phyloP scores from a whole-genome alignment of 257 asterid species.

The Solanum virginianum region DNA sequence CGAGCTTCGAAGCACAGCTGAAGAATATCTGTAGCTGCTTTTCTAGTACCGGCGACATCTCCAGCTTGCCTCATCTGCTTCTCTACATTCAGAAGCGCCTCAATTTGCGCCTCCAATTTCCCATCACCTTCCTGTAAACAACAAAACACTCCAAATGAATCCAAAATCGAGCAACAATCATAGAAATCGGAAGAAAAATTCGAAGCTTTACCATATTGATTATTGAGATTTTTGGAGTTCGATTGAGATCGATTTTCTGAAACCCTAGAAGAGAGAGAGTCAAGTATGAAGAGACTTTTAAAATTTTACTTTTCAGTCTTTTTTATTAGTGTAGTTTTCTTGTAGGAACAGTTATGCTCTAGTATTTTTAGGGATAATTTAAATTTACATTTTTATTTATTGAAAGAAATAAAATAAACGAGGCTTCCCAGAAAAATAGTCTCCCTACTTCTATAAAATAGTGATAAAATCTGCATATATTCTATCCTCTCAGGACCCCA shows the following conservation, averaged over 20 bases:
- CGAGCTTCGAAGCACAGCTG: slow-evolving; percentile 89
- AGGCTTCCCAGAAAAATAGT: no score
- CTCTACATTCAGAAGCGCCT: slow-evolving; percentile 71
- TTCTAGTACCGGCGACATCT: slow-evolving; percentile 73
- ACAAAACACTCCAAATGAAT: background rate
- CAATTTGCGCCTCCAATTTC: slow-evolving; percentile 64
- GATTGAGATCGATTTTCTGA: slow-evolving; percentile 1
- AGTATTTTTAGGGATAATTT: background rate
- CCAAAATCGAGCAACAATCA: background rate
- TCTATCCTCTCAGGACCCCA: no score
- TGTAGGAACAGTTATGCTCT: background rate
- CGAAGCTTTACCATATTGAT: slow-evolving; percentile 3
- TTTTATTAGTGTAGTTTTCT: background rate
- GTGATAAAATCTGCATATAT: no score
- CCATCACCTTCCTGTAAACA: slow-evolving; percentile 53
- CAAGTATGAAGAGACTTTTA: background rate
- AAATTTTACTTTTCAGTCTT: background rate
- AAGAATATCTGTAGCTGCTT: slow-evolving; percentile 78
- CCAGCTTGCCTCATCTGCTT: slow-evolving; percentile 91
- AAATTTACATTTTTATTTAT: background rate
- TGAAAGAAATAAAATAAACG: no score
- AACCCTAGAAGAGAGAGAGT: slow-evolving; percentile 4
- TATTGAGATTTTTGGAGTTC: background rate
- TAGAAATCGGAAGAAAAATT: background rate
- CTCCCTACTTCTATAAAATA: no score